Percentiles rank a stretch among this genome's conserved stretches.
Evolutionary conservation across 1,139 yeast species (phyloP).

Genomic region (Hemisphaericaspora subhashii): DNA sequence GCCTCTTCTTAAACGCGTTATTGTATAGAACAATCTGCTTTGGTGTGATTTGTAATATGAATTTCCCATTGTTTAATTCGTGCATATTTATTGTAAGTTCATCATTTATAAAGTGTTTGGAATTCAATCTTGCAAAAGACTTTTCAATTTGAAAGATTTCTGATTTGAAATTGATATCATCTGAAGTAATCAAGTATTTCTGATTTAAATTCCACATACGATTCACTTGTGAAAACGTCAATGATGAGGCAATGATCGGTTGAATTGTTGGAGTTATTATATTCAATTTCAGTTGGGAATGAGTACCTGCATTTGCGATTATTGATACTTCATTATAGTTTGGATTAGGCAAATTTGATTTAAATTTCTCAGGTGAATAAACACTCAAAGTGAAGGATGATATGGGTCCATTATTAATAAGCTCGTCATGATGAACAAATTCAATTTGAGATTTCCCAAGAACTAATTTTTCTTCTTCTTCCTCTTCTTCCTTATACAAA

Average conservation of each 20-base stretch:
- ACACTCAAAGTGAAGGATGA: slow-evolving; percentile 68
- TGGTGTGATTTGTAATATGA: slow-evolving; percentile 74
- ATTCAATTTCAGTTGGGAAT: slow-evolving; percentile 54
- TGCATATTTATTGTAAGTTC: slow-evolving; percentile 69
- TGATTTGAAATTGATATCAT: slow-evolving; percentile 59
- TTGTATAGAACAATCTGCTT: slow-evolving; percentile 66
- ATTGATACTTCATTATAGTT: slow-evolving; percentile 64
- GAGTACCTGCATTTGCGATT: slow-evolving; percentile 70
- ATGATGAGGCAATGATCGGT: slow-evolving; percentile 65
- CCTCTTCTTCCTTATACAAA: slow-evolving; percentile 35
- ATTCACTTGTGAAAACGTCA: slow-evolving; percentile 74
- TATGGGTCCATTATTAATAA: slow-evolving; percentile 74
- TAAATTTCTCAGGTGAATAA: slow-evolving; percentile 52
- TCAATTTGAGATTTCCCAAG: slow-evolving; percentile 31
- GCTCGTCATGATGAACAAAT: slow-evolving; percentile 50
- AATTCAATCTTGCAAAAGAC: slow-evolving; percentile 62
- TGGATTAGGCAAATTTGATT: slow-evolving; percentile 68
- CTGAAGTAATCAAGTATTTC: slow-evolving; percentile 70
- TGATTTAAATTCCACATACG: slow-evolving; percentile 69
- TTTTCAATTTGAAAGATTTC: slow-evolving; percentile 73
- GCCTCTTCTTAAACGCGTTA: slow-evolving; percentile 51
- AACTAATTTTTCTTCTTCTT: slow-evolving; percentile 29
- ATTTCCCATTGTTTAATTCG: slow-evolving; percentile 56
- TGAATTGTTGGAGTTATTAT: slow-evolving; percentile 64
- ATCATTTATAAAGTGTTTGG: slow-evolving; percentile 63